Conservation (phyloP, 441 rosid species). For the Populus hybrid region DNA sequence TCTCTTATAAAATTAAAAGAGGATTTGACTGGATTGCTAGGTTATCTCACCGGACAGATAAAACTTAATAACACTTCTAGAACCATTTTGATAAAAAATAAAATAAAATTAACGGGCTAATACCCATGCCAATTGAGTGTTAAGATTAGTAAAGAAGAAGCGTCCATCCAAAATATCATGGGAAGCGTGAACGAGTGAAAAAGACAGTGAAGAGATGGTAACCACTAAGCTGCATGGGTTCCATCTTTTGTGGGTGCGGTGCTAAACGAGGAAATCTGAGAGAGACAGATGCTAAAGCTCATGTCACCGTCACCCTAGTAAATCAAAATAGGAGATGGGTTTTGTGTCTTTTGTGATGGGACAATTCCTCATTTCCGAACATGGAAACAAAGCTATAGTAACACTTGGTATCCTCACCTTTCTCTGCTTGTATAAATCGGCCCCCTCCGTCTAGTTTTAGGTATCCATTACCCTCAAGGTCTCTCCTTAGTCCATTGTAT, state of each 20-base stretch:
- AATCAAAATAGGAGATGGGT: neutral
- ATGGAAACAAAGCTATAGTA: conserved; percentile 43
- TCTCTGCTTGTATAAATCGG: conserved; percentile 65
- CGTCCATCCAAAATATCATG: conserved; percentile 1
- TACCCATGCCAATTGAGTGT: neutral
- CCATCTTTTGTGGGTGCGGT: conserved; percentile 83
- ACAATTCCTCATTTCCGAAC: conserved; percentile 56
- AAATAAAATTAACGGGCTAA: neutral
- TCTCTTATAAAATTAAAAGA: too few species aligned
- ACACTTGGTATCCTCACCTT: conserved; percentile 50
- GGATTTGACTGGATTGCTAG: too few species aligned
- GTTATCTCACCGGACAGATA: too few species aligned
- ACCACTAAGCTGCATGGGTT: conserved; percentile 35
- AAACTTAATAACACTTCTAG: too few species aligned
- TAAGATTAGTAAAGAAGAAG: conserved; percentile 19
- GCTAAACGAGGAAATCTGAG: conserved; percentile 67
- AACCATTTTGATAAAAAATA: too few species aligned
- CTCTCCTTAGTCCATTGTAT: conserved; percentile 11
- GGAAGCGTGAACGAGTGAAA: conserved; percentile 11
- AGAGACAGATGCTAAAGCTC: conserved; percentile 51
- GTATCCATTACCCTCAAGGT: conserved; percentile 14
- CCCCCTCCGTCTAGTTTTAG: conserved; percentile 35
- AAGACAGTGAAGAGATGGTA: conserved; percentile 53
- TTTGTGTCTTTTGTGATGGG: conserved; percentile 52
- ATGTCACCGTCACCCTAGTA: conserved; percentile 23